phyloP scores from a whole-genome alignment of 805 yeast genomes.

The Kodamaea hsintzibuensis region DNA sequence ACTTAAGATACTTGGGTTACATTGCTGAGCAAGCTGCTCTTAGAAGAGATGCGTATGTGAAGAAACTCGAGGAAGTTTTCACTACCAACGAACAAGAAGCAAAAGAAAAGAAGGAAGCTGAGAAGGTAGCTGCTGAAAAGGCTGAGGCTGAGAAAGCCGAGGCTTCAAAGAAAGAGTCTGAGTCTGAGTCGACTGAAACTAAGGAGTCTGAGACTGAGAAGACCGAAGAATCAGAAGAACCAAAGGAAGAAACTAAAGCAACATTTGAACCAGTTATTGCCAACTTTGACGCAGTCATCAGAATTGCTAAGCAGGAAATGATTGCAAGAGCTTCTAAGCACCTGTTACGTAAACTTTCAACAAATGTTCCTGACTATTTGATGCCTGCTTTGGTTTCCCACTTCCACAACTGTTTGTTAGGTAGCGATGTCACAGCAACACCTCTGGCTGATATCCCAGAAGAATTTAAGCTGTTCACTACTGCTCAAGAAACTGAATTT shows the following conservation, averaged over 20 bases:
- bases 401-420: constrained; percentile 71
- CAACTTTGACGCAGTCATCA: constrained; percentile 48
- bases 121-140: constrained; percentile 22
- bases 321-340: constrained; percentile 81
- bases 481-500: constrained; percentile 43
- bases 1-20: constrained; percentile 81
- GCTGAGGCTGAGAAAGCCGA: constrained; percentile 31
- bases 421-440: constrained; percentile 41
- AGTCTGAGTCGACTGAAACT: constrained; percentile 18
- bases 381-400: constrained; percentile 65
- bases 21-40: constrained; percentile 43
- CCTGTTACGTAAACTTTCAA: constrained; percentile 52
- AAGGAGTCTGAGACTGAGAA: constrained; percentile 22
- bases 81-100: constrained; percentile 26
- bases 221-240: constrained; percentile 20
- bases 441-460: constrained; percentile 48
- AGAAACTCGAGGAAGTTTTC: constrained; percentile 19
- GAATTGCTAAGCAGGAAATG: constrained; percentile 61
- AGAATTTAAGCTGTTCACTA: constrained; percentile 40
- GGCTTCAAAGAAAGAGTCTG: constrained; percentile 16
- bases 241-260: constrained; percentile 31
- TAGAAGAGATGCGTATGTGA: constrained; percentile 18
- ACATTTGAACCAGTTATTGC: constrained; percentile 44
- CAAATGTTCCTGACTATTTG: constrained; percentile 50
- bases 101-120: constrained; percentile 24